Conservation (phyloP, 495 filamentous ascomycete genomes). For the Polyplosphaeria fusca region DNA sequence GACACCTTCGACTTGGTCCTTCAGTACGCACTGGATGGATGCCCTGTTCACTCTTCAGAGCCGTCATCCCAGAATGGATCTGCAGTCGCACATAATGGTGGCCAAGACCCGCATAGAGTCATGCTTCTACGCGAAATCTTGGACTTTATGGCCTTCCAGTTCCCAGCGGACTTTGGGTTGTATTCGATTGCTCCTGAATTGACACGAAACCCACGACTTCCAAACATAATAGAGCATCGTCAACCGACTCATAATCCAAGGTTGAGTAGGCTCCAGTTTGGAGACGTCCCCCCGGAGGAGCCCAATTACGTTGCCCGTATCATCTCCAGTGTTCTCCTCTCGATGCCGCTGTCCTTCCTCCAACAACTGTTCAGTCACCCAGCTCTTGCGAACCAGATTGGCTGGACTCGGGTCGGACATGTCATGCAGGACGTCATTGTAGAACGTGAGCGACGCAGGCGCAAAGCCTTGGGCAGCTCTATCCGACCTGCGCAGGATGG, state of each 20-base stretch:
- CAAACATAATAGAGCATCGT: conserved; percentile 34
- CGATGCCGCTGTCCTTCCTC: conserved; percentile 59
- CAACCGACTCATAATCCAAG: conserved; percentile 47
- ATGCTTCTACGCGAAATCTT: conserved; percentile 33
- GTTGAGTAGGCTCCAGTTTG: conserved; percentile 62
- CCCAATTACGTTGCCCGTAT: conserved; percentile 41
- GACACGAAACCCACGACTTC: conserved; percentile 34
- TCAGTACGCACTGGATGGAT: conserved; percentile 33
- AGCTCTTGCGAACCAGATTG: conserved; percentile 45
- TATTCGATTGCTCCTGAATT: conserved; percentile 37
- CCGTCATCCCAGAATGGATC: not conserved
- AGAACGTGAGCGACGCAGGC: conserved; percentile 54
- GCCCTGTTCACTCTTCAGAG: conserved; percentile 15
- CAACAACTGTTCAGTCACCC: conserved; percentile 55
- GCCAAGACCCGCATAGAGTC: conserved; percentile 13
- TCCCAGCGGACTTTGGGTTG: conserved; percentile 37
- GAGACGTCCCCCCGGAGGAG: conserved; percentile 53
- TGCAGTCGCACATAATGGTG: not conserved
- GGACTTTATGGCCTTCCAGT: conserved; percentile 36
- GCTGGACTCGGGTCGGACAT: conserved; percentile 46
- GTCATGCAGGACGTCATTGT: conserved; percentile 54
- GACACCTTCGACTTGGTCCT: conserved; percentile 37
- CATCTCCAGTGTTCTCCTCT: conserved; percentile 61
- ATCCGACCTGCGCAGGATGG: conserved; percentile 13
- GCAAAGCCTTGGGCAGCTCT: conserved; percentile 24